Conservation (phyloP, 2,329 filamentous ascomycete genomes). For the Claviceps capensis region DNA sequence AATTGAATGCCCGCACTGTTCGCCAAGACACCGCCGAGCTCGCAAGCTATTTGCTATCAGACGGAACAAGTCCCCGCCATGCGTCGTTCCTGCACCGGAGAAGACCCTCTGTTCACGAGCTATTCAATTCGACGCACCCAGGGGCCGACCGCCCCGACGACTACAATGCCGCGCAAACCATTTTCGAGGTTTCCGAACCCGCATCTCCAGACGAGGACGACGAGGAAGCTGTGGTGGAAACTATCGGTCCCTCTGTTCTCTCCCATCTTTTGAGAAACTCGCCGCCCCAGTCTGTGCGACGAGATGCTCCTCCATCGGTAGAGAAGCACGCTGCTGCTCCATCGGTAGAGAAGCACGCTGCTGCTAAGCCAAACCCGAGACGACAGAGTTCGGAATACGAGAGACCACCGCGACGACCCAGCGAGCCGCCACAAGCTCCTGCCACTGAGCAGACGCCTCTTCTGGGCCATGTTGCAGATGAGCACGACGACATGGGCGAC, state of each 20-base stretch:
- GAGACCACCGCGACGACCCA: conserved; percentile 5
- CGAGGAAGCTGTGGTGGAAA: conserved; percentile 8
- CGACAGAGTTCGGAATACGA: conserved; percentile 1
- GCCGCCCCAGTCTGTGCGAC: conserved; percentile 24
- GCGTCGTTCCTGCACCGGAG: conserved; percentile 32
- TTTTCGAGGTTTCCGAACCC: conserved; percentile 46
- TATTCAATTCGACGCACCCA: conserved; percentile 11
- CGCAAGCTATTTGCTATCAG: conserved; percentile 66
- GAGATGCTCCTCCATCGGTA: conserved; percentile 5
- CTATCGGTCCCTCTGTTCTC: conserved; percentile 27
- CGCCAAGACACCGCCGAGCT: conserved; percentile 80
- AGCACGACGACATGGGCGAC: conserved; percentile 22
- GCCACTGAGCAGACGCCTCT: conserved; percentile 35
- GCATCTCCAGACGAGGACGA: conserved; percentile 13
- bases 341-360: background rate
- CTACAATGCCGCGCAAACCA: conserved; percentile 30
- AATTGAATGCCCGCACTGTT: conserved; percentile 63
- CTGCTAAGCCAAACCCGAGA: conserved; percentile 1
- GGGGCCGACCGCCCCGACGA: conserved; percentile 13
- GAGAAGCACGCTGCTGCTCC: background rate
- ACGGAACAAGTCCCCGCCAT: conserved; percentile 33
- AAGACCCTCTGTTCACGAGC: conserved; percentile 17
- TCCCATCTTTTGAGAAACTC: conserved; percentile 37
- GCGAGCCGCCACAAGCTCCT: conserved; percentile 5
- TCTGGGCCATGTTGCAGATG: conserved; percentile 21